Base-by-base conservation (phyloP, 202 grass and related monocot species). In the Alloteropsis angusta region DNA sequence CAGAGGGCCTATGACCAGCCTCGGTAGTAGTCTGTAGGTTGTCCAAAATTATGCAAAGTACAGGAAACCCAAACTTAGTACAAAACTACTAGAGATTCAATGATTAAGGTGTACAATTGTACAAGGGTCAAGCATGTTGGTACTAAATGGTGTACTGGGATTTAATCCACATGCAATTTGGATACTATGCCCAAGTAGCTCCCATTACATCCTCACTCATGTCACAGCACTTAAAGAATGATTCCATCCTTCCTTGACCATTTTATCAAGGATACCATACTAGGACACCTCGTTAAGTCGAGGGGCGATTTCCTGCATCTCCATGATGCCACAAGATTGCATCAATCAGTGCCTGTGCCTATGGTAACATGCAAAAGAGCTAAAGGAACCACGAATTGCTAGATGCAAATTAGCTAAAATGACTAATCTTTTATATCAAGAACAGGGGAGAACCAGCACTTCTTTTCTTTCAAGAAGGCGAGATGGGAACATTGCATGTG, bases 311-410 rank as follows among this genome's bases (percentile, higher is more conserved):
- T 28, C 45, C 35, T 62, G 63, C 71, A 60, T 66, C 71, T 62
- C 65, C 64, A 54, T 77, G 72, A 77, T 77, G 73, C 73, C 54
- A 84, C 49, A 30, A n/a, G 17, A 81, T 55, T 32, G 44, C 56
- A 76, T 63, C 56, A 58, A 65, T 77, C 18, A 37, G 57, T 32
- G 28, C 23, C 48, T 43, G 16, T 72, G 10, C 21, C 11, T 52
- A 11, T 48, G 11, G 30, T 65, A 8, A 49, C 65, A 57, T 26
- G n/a, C 3, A 58, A 56, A 47, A 68, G n/a, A 68, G 30, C 4
- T 68, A 39, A 71, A 56, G 63, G 63, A 52, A 34, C 12, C 32
- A 0, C 8, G 11, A 58, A n/a, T 16, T 39, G 12, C 49, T 60
- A 60, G 2, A 25, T 22, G 16, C 7, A 80, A 39, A 59, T 38